Conservation (phyloP, 1,139 yeast species). For the Cylindricascospora bacillispora region DNA sequence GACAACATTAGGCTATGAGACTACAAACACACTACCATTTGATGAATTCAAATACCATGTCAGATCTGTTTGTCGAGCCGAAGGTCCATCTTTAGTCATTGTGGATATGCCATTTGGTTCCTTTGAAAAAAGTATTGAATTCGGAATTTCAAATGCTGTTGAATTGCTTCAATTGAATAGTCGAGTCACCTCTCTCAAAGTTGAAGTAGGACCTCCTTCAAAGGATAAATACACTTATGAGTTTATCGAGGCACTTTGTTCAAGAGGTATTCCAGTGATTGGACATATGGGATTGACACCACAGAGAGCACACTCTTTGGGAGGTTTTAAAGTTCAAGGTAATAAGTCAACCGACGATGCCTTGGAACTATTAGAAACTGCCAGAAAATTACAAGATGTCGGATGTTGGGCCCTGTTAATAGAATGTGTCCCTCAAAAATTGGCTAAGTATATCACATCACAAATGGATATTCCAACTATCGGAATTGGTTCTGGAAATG, state of each 20-base stretch:
- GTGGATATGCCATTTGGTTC: conserved; percentile 88
- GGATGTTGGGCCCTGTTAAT: conserved; percentile 70
- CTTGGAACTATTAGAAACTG: conserved; percentile 48
- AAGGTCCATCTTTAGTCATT: conserved; percentile 39
- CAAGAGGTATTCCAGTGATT: conserved; percentile 74
- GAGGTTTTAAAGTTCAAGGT: conserved; percentile 88
- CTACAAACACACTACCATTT: conserved; percentile 60
- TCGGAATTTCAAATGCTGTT: conserved; percentile 56
- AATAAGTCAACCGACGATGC: conserved; percentile 42
- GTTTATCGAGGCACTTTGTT: conserved; percentile 14
- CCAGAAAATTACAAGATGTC: conserved; percentile 53
- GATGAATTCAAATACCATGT: conserved; percentile 68
- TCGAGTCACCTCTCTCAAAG: conserved; percentile 61
- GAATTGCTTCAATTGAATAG: conserved; percentile 48
- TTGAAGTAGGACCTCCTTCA: conserved; percentile 75
- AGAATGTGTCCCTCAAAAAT: conserved; percentile 73
- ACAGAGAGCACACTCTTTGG: conserved; percentile 63
- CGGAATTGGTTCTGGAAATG: conserved; percentile 91
- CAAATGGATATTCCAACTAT: conserved; percentile 63
- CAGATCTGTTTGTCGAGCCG: conserved; percentile 64
- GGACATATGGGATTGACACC: conserved; percentile 94
- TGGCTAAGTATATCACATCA: conserved; percentile 56
- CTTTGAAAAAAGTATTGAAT: conserved; percentile 51
- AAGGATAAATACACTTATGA: conserved; percentile 21
- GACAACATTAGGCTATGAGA: conserved; percentile 75